These are phyloP conservation scores for Xeromyces bisporus DNA, from an alignment of 495 filamentous ascomycete species.

Conservation along the genomic window DNA sequence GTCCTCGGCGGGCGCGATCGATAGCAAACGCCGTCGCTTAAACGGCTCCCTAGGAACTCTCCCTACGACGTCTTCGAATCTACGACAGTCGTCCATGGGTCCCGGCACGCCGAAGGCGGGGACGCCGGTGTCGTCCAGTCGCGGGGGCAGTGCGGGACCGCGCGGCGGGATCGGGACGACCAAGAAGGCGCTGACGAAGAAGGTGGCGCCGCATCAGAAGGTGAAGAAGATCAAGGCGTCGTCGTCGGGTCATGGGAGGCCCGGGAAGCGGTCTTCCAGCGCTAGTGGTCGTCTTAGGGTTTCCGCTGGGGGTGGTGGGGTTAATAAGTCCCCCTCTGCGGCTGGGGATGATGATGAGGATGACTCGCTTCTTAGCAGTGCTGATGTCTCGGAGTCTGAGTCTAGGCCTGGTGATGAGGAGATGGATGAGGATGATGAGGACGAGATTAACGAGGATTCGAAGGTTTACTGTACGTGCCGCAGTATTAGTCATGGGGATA, in stretches of 20 bases:
- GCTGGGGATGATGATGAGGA: slow-evolving; percentile 53
- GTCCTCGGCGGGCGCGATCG: slow-evolving; percentile 55
- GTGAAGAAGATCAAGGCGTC: slow-evolving; percentile 32
- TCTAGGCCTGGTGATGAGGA: slow-evolving; percentile 31
- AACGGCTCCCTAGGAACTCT: slow-evolving; percentile 47
- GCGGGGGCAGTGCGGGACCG: slow-evolving; percentile 60
- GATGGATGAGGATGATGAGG: slow-evolving; percentile 53
- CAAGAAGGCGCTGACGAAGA: slow-evolving; percentile 42
- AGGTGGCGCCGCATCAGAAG: slow-evolving; percentile 50
- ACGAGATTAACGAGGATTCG: slow-evolving; percentile 76
- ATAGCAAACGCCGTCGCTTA: slow-evolving; percentile 56
- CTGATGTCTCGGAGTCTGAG: slow-evolving; percentile 33
- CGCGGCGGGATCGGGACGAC: slow-evolving; percentile 23
- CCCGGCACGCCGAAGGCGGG: slow-evolving; percentile 74
- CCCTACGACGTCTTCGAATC: slow-evolving; percentile 50
- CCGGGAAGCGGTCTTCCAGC: slow-evolving; percentile 36
- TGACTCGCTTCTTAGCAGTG: slow-evolving; percentile 37
- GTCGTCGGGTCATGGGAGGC: slow-evolving; percentile 29
- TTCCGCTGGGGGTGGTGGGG: slow-evolving; percentile 21
- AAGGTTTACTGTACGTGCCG: slow-evolving; percentile 87
- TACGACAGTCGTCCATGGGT: slow-evolving; percentile 68
- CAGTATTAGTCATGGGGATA: slow-evolving; percentile 84
- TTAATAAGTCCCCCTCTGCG: slow-evolving; percentile 41
- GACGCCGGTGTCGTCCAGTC: slow-evolving; percentile 40
- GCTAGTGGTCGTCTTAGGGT: slow-evolving; percentile 20